A percentile compares a stretch with the other conserved stretches of the same genome.
Conservation (phyloP, 768 basidiomycete species). For the Hericium rajendrae region DNA sequence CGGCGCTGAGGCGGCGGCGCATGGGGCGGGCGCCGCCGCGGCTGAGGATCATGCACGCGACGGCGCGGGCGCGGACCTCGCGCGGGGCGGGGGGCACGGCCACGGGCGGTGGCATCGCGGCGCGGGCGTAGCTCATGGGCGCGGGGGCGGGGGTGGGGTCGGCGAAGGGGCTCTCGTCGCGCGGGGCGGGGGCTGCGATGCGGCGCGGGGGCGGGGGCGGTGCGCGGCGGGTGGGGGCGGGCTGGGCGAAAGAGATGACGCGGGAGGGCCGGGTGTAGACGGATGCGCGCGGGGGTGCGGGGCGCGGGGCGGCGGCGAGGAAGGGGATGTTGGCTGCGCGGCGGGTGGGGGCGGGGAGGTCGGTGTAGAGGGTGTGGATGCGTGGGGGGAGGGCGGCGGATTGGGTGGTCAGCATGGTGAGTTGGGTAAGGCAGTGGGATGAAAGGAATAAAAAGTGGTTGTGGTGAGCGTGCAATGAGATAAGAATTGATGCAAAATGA, state of each 20-base stretch:
- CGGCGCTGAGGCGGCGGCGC: slow-evolving; percentile 5
- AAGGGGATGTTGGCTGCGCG: slow-evolving; percentile 14
- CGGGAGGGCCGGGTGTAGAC: background rate
- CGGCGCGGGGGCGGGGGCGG: slow-evolving; percentile 3
- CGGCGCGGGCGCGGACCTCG: slow-evolving; percentile 11
- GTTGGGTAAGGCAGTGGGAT: background rate
- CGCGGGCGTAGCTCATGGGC: slow-evolving; percentile 4
- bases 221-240: background rate
- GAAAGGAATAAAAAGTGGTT: background rate
- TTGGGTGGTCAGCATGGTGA: slow-evolving; percentile 13
- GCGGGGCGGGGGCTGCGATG: slow-evolving; percentile 4
- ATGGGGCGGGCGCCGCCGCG: slow-evolving; percentile 10
- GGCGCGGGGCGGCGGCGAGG: background rate
- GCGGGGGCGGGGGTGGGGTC: background rate
- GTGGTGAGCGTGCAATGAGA: background rate
- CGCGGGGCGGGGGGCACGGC: slow-evolving; percentile 6
- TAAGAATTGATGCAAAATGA: background rate
- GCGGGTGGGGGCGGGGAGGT: slow-evolving; percentile 14
- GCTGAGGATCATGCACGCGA: slow-evolving; percentile 12
- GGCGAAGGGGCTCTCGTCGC: background rate
- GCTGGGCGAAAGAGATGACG: background rate
- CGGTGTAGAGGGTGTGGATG: slow-evolving; percentile 13
- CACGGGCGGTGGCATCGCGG: background rate
- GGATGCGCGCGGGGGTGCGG: slow-evolving; percentile 1
- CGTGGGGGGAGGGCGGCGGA: slow-evolving; percentile 4